Evolutionary conservation across 257 asterid species (phyloP), one percentile per base, ranked within the genome.

Genomic region (Solanum dulcamara): DNA sequence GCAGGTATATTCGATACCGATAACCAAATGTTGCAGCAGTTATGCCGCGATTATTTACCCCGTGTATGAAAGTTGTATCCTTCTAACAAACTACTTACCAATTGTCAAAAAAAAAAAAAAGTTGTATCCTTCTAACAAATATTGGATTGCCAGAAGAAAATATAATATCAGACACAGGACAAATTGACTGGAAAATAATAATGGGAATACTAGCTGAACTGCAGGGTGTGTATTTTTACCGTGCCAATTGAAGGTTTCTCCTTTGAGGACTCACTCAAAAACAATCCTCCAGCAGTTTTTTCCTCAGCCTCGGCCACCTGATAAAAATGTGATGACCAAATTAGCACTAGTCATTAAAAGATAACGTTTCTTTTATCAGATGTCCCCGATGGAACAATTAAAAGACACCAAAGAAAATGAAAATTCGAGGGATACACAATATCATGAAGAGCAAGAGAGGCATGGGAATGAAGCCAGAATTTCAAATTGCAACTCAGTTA

Each of bases 191-290:
- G n/a, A n/a, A n/a, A 50, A 20, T 53, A 53, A 53, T 53, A 53
- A 53, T 18, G 11, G 62, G 62, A 13, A 14, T 74, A 74, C 37
- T 74, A 74, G 38, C 59, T 24, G 24, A 74, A 74, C 59, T 42
- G 81, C 60, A 51, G 60, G 6, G 24, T 51, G 10, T 17, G 18
- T 0, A 14, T 18, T 66, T 93, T 85, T 86, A 96, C 99, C 3
- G 94, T 90, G 87, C 99, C 99, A 33, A 95, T 92, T 35, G 98
- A 95, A 55, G 99, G 99, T 90, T 93, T 97, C 89, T 97, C 98
- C 90, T 93, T 95, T 90, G 90, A 87, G 7, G 98, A 91, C 66
- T 94, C 96, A 0, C 97, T 92, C 8, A 97, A 92, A 86, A 89
- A 88, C 92, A 96, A 90, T 30, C 99, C 99, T 46, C 99, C 99